phyloP scores from a whole-genome alignment of 345 rosid genomes.

The Moricandia moricandioides region DNA sequence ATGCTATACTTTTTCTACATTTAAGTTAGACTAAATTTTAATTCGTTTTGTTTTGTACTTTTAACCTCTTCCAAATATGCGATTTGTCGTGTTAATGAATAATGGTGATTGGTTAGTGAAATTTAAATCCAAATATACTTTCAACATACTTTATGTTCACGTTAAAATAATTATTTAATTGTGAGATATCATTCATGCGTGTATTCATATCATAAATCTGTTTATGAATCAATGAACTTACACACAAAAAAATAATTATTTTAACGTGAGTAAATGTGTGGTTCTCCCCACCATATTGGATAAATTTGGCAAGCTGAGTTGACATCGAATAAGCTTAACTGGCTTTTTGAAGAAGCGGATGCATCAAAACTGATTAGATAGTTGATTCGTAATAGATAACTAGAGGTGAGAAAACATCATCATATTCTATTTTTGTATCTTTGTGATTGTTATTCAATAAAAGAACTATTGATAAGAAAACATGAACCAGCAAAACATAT shows the following conservation, averaged over 20 bases:
- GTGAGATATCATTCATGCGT: conserved; percentile 3
- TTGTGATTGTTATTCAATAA: conserved; percentile 1
- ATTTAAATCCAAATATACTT: neutral
- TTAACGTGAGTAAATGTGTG: conserved; percentile 1
- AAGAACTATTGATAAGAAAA: neutral
- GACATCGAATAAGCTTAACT: conserved; percentile 24
- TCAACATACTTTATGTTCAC: neutral
- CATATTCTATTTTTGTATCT: neutral
- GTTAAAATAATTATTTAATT: neutral
- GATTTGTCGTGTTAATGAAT: neutral
- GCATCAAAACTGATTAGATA: conserved; percentile 18
- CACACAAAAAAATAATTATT: neutral
- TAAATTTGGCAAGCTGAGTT: conserved; percentile 25
- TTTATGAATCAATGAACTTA: neutral
- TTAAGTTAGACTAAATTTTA: neutral
- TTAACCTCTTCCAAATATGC: neutral
- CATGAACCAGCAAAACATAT: neutral
- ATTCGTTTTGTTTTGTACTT: neutral
- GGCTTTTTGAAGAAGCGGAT: conserved; percentile 3
- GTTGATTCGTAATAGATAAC: conserved; percentile 15
- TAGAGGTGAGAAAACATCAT: neutral
- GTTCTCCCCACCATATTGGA: conserved; percentile 19
- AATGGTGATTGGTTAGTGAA: neutral
- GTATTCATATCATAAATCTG: neutral
- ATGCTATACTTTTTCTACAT: too few relatives aligned